Evolutionary conservation across 768 basidiomycete species (phyloP).

Genomic region (Wakefieldia striispora): DNA sequence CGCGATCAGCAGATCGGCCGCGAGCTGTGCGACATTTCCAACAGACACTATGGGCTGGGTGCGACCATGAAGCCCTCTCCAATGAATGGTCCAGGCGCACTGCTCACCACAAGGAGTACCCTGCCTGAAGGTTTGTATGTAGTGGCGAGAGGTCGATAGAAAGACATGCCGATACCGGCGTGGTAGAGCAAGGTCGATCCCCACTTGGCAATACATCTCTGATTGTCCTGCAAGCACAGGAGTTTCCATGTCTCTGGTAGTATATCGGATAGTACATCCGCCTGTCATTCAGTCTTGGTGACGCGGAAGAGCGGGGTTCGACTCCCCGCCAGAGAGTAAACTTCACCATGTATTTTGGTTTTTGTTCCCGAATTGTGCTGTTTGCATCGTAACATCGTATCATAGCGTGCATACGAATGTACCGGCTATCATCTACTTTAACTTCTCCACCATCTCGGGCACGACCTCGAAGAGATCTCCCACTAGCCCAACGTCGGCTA

Average conservation of each 20-base stretch:
- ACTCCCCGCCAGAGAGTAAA: slow-evolving; percentile 44
- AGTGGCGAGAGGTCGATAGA: slow-evolving; percentile 27
- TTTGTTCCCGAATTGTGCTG: not conserved
- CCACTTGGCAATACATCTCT: no score
- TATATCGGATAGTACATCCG: slow-evolving; percentile 54
- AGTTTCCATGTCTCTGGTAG: slow-evolving; percentile 41
- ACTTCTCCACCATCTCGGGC: slow-evolving; percentile 85
- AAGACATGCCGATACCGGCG: slow-evolving; percentile 32
- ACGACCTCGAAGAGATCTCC: slow-evolving; percentile 92
- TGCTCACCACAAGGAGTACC: slow-evolving; percentile 30
- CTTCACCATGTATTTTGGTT: not conserved
- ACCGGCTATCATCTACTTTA: slow-evolving; percentile 46
- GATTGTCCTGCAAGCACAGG: no score
- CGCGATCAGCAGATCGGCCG: slow-evolving; percentile 70
- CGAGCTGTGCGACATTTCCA: slow-evolving; percentile 79
- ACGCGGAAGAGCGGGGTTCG: slow-evolving; percentile 45
- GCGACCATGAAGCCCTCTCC: slow-evolving; percentile 3
- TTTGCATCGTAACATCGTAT: not conserved
- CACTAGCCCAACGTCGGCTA: slow-evolving; percentile 93
- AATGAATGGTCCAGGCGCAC: not conserved
- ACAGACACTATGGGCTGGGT: slow-evolving; percentile 70
- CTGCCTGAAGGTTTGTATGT: slow-evolving; percentile 29
- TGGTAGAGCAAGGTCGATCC: no score
- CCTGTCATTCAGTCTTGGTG: slow-evolving; percentile 34
- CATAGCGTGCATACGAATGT: slow-evolving; percentile 20